Evolutionary conservation across 768 basidiomycete species (phyloP).

Genomic region (Naematelia encephala): DNA sequence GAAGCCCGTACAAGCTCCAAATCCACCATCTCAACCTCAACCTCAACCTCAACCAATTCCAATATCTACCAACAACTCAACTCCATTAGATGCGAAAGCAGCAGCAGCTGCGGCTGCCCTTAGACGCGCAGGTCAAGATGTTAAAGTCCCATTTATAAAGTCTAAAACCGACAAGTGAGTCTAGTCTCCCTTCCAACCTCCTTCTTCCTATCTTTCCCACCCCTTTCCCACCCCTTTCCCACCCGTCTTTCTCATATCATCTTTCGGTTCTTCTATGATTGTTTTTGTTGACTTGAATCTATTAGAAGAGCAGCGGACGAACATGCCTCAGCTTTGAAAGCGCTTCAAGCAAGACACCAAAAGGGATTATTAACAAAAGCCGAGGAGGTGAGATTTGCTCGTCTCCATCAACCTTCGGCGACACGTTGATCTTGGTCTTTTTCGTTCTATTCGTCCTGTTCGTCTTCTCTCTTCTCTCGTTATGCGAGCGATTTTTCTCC

Average conservation of each 20-base stretch:
- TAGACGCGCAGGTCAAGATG: conserved; percentile 44
- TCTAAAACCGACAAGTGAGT: conserved; percentile 47
- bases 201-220: background rate
- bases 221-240: background rate
- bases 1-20: conserved; percentile 5
- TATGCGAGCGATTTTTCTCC: background rate
- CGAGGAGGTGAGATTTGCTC: conserved; percentile 45
- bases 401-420: background rate
- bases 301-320: conserved; percentile 45
- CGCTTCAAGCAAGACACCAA: conserved; percentile 43
- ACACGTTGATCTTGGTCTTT: background rate
- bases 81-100: conserved; percentile 37
- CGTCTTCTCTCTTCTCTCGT: background rate
- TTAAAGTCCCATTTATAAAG: conserved; percentile 46
- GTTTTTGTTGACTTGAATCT: background rate
- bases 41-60: conserved; percentile 6
- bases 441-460: background rate
- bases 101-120: conserved; percentile 48
- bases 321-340: conserved; percentile 39
- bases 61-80: background rate
- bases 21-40: conserved; percentile 9
- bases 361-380: conserved; percentile 44
- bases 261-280: background rate
- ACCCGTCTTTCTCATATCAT: background rate
- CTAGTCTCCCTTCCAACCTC: background rate